A percentile compares a stretch with the other conserved stretches of the same genome.
Conservation (phyloP, 345 rosid genomes). For the Streptanthus diversifolius region DNA sequence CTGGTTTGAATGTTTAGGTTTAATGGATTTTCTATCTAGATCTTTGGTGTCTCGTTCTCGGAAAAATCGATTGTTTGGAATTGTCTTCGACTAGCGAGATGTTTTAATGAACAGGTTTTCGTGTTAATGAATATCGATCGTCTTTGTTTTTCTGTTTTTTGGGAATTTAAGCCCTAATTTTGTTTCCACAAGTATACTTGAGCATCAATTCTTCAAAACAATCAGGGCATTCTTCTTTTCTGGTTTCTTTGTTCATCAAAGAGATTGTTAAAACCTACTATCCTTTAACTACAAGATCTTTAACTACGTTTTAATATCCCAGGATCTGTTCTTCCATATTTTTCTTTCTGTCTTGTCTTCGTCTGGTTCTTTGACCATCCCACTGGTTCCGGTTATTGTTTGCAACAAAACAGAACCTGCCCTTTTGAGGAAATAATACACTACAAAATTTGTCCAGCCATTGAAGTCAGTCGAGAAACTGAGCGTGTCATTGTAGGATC, state of each 20-base stretch:
- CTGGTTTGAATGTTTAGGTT: not conserved
- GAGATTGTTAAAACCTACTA: too few species aligned
- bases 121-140: not conserved
- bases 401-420: not conserved
- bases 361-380: not conserved
- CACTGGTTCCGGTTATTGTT: not conserved
- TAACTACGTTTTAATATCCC: not conserved
- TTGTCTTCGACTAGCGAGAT: not conserved
- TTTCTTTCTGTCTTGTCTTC: not conserved
- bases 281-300: not conserved
- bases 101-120: not conserved
- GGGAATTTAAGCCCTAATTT: too few species aligned
- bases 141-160: not conserved
- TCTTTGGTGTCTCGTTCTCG: not conserved
- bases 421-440: not conserved
- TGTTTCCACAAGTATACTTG: too few species aligned
- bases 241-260: too few species aligned
- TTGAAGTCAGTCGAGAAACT: not conserved
- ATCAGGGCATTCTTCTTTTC: not conserved
- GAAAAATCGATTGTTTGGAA: not conserved
- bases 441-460: too few species aligned
- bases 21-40: not conserved
- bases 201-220: too few species aligned
- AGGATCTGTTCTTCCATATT: not conserved
- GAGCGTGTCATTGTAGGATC: not conserved